Evolutionary conservation across 192 early-diverging fungal genomes (phyloP).

Genomic region (Mortierella hygrophila): DNA sequence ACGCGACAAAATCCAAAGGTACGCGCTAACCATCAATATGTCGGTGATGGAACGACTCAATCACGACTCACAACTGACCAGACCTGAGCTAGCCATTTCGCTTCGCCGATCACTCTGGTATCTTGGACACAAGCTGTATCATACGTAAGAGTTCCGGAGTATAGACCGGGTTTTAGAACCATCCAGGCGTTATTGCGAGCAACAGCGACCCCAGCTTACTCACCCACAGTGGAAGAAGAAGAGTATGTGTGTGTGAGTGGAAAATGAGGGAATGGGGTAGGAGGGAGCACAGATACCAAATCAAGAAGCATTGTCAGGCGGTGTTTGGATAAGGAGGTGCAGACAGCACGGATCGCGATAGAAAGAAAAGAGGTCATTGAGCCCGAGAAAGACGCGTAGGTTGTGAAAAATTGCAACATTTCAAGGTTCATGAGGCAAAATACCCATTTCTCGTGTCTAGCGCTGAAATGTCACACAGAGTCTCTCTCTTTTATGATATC

Average conservation of each 20-base stretch:
- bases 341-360: not conserved
- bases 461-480: not conserved
- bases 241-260: not conserved
- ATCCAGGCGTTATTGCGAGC: not conserved
- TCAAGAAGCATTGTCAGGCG: not conserved
- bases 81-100: not conserved
- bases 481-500: not conserved
- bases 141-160: not conserved
- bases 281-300: not conserved
- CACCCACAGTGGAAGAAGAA: not conserved
- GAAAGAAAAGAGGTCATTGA: constrained; percentile 19
- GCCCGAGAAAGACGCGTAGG: constrained; percentile 32
- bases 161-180: not conserved
- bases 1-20: not conserved
- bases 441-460: not conserved
- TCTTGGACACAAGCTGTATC: too few species aligned
- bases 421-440: constrained; percentile 3
- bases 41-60: not conserved
- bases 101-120: not conserved
- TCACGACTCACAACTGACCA: not conserved
- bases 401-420: constrained; percentile 40
- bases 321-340: not conserved
- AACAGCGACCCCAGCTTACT: not conserved
- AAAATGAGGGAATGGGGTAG: not conserved
- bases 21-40: not conserved